Evolutionary conservation across 2,329 filamentous ascomycete species (phyloP).

Genomic region (Lecanicillium sp.): DNA sequence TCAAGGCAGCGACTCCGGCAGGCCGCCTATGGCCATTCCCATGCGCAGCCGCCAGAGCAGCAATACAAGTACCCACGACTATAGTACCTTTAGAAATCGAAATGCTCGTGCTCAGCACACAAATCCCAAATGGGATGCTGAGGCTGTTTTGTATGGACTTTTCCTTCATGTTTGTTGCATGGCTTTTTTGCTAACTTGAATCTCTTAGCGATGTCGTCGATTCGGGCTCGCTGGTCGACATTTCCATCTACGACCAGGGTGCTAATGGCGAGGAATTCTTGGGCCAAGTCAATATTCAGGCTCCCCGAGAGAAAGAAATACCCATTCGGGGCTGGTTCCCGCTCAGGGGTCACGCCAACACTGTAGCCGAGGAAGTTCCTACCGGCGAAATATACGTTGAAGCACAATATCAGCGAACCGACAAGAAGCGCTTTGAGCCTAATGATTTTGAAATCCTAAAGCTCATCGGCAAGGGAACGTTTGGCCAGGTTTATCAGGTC

Average conservation of each 20-base stretch:
- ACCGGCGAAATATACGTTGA: conserved; percentile 88
- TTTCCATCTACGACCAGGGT: conserved; percentile 84
- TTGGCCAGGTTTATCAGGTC: conserved; percentile 97
- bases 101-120: conserved; percentile 53
- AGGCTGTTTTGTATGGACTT: conserved; percentile 77
- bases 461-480: conserved; percentile 95
- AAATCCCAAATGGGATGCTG: conserved; percentile 90
- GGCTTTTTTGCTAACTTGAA: conserved; percentile 2
- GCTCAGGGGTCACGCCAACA: conserved; percentile 67
- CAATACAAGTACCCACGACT: conserved; percentile 75
- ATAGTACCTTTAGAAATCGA: conserved; percentile 50
- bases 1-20: conserved; percentile 72
- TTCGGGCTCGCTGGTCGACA: conserved; percentile 79
- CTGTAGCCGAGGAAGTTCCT: conserved; percentile 59
- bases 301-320: conserved; percentile 55
- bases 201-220: conserved; percentile 76
- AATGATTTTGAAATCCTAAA: conserved; percentile 95
- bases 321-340: conserved; percentile 79
- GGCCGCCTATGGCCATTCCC: conserved; percentile 82
- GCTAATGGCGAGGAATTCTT: conserved; percentile 81
- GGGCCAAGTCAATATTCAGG: conserved; percentile 78
- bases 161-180: not conserved
- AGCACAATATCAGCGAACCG: conserved; percentile 75
- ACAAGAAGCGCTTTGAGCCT: conserved; percentile 86
- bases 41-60: conserved; percentile 97